Percentiles rank a stretch among this genome's conserved stretches.
These are phyloP conservation scores for Cystofilobasidium ferigula DNA, from an alignment of 768 basidiomycete species.

Conservation along the genomic window DNA sequence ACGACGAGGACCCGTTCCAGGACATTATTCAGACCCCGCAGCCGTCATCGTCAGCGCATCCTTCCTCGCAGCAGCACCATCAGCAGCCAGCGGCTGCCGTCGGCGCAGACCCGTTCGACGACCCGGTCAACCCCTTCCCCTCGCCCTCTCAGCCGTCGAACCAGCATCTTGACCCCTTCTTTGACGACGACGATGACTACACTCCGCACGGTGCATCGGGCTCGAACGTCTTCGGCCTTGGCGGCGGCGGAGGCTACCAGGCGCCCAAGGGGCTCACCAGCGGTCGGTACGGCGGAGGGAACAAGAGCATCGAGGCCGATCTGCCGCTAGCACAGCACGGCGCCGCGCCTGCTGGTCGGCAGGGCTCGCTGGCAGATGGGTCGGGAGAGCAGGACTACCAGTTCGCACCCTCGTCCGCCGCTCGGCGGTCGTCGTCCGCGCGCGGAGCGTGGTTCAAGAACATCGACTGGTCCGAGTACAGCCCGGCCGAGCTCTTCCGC, in stretches of 20 bases:
- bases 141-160: not conserved
- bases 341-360: conserved; percentile 35
- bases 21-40: conserved; percentile 20
- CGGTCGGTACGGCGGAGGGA: not conserved
- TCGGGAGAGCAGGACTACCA: conserved; percentile 29
- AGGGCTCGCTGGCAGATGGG: conserved; percentile 24
- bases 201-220: conserved; percentile 30
- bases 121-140: not conserved
- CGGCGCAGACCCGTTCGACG: not conserved
- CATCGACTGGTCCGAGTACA: conserved; percentile 16
- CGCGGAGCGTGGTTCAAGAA: not conserved
- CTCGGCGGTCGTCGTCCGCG: conserved; percentile 8
- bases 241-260: conserved; percentile 16
- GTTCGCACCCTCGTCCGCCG: conserved; percentile 24
- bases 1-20: conserved; percentile 23
- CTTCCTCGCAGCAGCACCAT: not conserved
- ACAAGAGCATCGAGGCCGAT: conserved; percentile 29
- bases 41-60: not conserved
- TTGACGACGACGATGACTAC: conserved; percentile 29
- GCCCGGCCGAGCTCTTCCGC: conserved; percentile 18
- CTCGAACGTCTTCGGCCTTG: conserved; percentile 28
- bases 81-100: too few species aligned
- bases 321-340: conserved; percentile 32
- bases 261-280: not conserved
- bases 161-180: not conserved